phyloP scores from a whole-genome alignment of 805 yeast species.

The Dipodascus albidus region DNA sequence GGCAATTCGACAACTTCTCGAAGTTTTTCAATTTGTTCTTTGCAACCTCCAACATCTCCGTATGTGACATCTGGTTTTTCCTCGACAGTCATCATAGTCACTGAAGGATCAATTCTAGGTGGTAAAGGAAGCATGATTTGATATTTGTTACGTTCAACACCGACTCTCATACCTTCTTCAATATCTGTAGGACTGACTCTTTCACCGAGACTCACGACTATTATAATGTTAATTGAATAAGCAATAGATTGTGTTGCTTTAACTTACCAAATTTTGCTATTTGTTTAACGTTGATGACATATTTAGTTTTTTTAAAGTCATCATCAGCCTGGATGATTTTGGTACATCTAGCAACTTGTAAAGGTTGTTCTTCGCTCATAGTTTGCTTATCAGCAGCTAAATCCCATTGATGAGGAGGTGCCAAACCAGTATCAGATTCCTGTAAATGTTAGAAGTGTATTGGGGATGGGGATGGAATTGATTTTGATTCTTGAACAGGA shows the following conservation, averaged over 20 bases:
- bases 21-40: constrained; percentile 93
- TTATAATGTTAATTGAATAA: too few species aligned
- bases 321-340: constrained; percentile 56
- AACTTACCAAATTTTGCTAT: constrained; percentile 70
- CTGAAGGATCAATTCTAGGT: constrained; percentile 94
- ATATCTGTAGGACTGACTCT: constrained; percentile 97
- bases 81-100: constrained; percentile 99
- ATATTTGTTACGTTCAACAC: constrained; percentile 94
- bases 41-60: constrained; percentile 97
- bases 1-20: constrained; percentile 96
- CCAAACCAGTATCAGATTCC: constrained; percentile 95
- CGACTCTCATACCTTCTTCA: constrained; percentile 99
- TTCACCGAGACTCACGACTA: constrained; percentile 89
- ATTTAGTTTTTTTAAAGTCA: constrained; percentile 63
- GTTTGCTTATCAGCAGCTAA: constrained; percentile 91
- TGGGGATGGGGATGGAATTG: too few species aligned
- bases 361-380: constrained; percentile 86
- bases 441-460: constrained; percentile 25
- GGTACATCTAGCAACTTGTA: constrained; percentile 98
- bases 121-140: constrained; percentile 96
- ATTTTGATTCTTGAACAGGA: too few species aligned
- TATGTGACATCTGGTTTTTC: constrained; percentile 99
- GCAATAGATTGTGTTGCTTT: too few species aligned
- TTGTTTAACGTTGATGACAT: constrained; percentile 93
- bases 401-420: constrained; percentile 97